Evolutionary conservation across 352 stramenopile genomes (phyloP).

Genomic region (Pythium aquatile): DNA sequence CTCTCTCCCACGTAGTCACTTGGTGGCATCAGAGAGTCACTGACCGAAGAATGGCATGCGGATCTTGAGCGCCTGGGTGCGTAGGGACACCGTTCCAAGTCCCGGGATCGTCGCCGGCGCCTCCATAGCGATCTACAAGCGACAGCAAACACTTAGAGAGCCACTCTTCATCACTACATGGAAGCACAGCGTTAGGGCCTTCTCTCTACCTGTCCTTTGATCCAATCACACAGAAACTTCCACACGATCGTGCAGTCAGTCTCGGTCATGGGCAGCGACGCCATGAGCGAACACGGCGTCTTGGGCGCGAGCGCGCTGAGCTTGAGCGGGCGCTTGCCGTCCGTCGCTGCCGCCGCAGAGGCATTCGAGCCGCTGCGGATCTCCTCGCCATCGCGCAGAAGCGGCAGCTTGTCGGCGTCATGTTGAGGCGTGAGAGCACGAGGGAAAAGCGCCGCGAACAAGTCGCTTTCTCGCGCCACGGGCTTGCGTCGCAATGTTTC

Average conservation of each 20-base stretch:
- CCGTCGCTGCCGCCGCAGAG: background rate
- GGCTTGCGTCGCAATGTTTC: constrained; percentile 21
- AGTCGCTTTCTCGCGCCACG: constrained; percentile 43
- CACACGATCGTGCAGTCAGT: constrained; percentile 52
- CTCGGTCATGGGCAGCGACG: constrained; percentile 45
- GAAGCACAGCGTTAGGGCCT: background rate
- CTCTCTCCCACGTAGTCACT: background rate
- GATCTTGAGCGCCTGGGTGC: constrained; percentile 48
- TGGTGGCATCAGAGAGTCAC: background rate
- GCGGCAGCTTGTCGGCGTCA: constrained; percentile 14
- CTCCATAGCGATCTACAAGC: constrained; percentile 65
- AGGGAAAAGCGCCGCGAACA: constrained; percentile 42
- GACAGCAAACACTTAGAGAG: constrained; percentile 2
- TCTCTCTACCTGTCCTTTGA: constrained; percentile 45
- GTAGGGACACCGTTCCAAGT: constrained; percentile 61
- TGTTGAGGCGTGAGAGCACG: constrained; percentile 18
- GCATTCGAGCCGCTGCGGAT: background rate
- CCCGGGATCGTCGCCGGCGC: constrained; percentile 60
- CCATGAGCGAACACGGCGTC: constrained; percentile 54
- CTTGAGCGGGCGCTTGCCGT: constrained; percentile 15
- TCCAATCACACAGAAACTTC: constrained; percentile 72
- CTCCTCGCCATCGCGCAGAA: background rate
- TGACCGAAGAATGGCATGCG: constrained; percentile 65
- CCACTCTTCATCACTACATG: background rate
- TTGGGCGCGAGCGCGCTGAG: constrained; percentile 32